Base-by-base conservation (phyloP, 1,284 basidiomycete species). In the Xerocomus amazonicus region DNA sequence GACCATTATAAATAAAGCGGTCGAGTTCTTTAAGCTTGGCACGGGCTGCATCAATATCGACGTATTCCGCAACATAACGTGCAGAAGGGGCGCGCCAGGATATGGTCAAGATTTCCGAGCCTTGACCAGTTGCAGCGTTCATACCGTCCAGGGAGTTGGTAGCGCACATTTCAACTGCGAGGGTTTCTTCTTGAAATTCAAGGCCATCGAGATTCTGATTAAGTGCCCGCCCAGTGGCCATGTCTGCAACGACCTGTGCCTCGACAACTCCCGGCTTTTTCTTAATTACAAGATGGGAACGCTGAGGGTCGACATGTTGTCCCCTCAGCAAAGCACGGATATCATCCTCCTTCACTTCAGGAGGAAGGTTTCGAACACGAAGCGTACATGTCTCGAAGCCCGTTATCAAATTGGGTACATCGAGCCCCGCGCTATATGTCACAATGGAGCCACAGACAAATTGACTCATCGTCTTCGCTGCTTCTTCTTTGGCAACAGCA, bases 351-450 rank as follows among this genome's bases (percentile, higher is more conserved):
- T 58, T 69, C 3, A 70, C 66, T 28, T 72, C 59, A 17, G 48
- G 38, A 3, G 76, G 75, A n/a, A 81, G 63, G 41, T 72, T 70
- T 42, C 65, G 66, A 31, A 80, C 64, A 1, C 61, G 69, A 17
- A 80, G 56, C 12, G 67, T 68, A 55, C 77, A 78, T 8, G 73
- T 68, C 38, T 80, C 75, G 53, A 78, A 80, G 6, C 79, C 78
- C 14, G 71, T 62, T 23, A 76, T 57, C 29, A 78, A 53, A n/a
- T 61, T 58, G 43, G 58, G 59, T 26, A 80, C 64, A 17, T 72
- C 60, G 32, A 80, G 57, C 6, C 78, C 78, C 3, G 77, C 73
- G n/a, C 66, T 66, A 41, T 67, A 78, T 5, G 75, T 76, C 16
- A 77, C 72, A 35, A 79, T 73, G 12, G 75, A 74, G 2, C 72